Evolutionary conservation across 1,139 yeast species (phyloP).

Genomic region (Meyerozyma guilliermondii): DNA sequence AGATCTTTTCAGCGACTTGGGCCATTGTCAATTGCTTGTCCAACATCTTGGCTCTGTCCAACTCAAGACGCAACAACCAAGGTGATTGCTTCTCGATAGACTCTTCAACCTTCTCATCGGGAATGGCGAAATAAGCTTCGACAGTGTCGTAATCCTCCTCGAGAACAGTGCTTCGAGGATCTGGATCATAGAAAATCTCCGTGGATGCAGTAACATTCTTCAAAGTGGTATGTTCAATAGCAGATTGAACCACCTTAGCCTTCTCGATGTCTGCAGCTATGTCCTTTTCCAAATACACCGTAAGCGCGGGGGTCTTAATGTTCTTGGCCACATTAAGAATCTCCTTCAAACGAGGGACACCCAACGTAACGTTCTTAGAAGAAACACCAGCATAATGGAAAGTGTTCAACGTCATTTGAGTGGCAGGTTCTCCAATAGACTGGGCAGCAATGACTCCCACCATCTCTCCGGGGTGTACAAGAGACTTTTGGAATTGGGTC

Average conservation of each 20-base stretch:
- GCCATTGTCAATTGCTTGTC: constrained; percentile 98
- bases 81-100: constrained; percentile 93
- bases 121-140: constrained; percentile 94
- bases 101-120: constrained; percentile 95
- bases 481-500: constrained; percentile 85
- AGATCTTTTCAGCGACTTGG: constrained; percentile 94
- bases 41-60: constrained; percentile 98
- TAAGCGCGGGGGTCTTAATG: constrained; percentile 96
- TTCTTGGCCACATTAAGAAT: constrained; percentile 97
- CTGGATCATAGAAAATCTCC: constrained; percentile 96
- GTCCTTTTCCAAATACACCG: constrained; percentile 79
- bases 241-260: constrained; percentile 94
- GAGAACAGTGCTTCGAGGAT: constrained; percentile 92
- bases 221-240: constrained; percentile 93
- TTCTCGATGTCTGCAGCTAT: constrained; percentile 84
- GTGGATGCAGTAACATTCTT: constrained; percentile 96
- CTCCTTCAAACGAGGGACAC: constrained; percentile 99
- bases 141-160: constrained; percentile 97
- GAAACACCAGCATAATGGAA: constrained; percentile 99
- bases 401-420: constrained; percentile 98
- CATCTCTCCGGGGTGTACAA: constrained; percentile 99
- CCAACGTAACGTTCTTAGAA: constrained; percentile 96
- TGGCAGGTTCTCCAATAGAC: constrained; percentile 99
- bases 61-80: constrained; percentile 92
- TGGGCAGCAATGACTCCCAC: constrained; percentile 99